These are phyloP conservation scores for Niveomyces coronatus DNA, from an alignment of 2,329 filamentous ascomycete genomes.

Conservation along the genomic window DNA sequence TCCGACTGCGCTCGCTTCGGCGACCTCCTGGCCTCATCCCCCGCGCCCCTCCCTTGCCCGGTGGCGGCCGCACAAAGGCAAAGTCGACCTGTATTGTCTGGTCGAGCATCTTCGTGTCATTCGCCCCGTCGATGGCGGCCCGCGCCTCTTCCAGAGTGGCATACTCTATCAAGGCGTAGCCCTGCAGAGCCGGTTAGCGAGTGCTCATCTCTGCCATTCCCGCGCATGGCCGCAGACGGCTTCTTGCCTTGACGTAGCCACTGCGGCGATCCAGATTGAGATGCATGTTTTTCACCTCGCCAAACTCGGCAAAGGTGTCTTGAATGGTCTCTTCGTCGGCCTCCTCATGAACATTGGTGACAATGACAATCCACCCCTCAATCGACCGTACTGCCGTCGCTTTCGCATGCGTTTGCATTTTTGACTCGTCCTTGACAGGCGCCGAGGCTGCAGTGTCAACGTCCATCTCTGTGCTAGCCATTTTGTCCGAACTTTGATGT, in stretches of 20 bases:
- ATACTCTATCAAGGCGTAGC: constrained; percentile 79
- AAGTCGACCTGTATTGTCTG: constrained; percentile 76
- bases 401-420: constrained; percentile 62
- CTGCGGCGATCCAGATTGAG: constrained; percentile 73
- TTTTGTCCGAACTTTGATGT: constrained; percentile 22
- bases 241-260: constrained; percentile 70
- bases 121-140: constrained; percentile 72
- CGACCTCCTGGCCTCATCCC: constrained; percentile 30
- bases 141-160: constrained; percentile 67
- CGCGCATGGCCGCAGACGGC: neutral
- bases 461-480: constrained; percentile 52
- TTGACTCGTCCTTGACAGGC: constrained; percentile 41
- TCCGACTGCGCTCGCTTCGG: constrained; percentile 34
- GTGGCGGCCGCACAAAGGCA: constrained; percentile 73
- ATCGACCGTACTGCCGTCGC: constrained; percentile 77
- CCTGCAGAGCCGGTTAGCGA: constrained; percentile 36
- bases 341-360: constrained; percentile 81
- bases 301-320: constrained; percentile 73
- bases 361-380: constrained; percentile 81
- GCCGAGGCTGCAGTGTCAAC: constrained; percentile 33
- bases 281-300: constrained; percentile 80
- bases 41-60: constrained; percentile 34
- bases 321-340: constrained; percentile 74
- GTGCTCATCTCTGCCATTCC: neutral
- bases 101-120: constrained; percentile 67